These are phyloP conservation scores for Nannizziopsis barbatae DNA, from an alignment of 2,329 filamentous ascomycete species.

Conservation along the genomic window DNA sequence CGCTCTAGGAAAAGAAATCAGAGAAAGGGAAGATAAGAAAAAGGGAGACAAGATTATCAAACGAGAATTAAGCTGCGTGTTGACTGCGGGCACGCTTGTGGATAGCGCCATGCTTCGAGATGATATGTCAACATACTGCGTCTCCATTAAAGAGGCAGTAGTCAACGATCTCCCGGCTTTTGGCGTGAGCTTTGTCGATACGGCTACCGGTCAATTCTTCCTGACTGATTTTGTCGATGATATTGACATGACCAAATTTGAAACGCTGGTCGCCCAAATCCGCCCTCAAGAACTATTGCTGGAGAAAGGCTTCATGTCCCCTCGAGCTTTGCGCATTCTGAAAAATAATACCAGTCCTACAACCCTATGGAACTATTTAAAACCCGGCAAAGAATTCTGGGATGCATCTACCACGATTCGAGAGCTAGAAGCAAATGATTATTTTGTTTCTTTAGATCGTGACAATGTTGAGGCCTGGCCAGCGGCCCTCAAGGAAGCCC, in stretches of 20 bases:
- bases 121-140: conserved; percentile 94
- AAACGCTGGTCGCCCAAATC: conserved; percentile 90
- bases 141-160: conserved; percentile 74
- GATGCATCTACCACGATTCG: conserved; percentile 68
- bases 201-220: conserved; percentile 89
- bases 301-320: conserved; percentile 75
- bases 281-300: conserved; percentile 77
- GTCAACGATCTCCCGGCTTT: conserved; percentile 68
- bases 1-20: conserved; percentile 93
- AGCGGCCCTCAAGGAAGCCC: conserved; percentile 56
- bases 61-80: conserved; percentile 77
- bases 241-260: conserved; percentile 86
- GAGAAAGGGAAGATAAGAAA: conserved; percentile 64
- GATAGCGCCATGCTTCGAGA: conserved; percentile 95
- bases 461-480: conserved; percentile 64
- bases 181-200: conserved; percentile 87
- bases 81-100: conserved; percentile 86
- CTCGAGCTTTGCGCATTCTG: conserved; percentile 80
- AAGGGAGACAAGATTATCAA: conserved; percentile 87
- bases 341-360: conserved; percentile 92
- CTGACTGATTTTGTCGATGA: conserved; percentile 89
- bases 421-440: conserved; percentile 67
- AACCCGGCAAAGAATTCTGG: conserved; percentile 82
- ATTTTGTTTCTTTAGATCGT: conserved; percentile 56
- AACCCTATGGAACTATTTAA: conserved; percentile 91